These are phyloP conservation scores for Olyra latifolia DNA, from an alignment of 176 grass and related monocot species.

Conservation along the genomic window DNA sequence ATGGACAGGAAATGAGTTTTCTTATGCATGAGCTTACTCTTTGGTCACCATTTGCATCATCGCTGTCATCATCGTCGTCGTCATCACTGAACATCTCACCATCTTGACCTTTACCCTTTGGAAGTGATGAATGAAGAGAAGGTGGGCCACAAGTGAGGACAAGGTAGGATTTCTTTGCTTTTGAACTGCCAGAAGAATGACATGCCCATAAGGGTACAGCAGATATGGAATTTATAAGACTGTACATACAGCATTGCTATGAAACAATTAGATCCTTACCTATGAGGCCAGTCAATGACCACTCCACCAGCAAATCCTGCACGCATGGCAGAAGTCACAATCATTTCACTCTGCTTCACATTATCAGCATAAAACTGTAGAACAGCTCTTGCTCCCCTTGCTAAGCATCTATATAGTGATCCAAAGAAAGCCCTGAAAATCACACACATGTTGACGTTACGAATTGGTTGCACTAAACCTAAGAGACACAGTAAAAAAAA, in stretches of 20 bases:
- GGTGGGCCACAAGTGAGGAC: constrained; percentile 88
- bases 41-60: constrained; percentile 54
- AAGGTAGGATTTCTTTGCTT: constrained; percentile 95
- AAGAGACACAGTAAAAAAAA: not conserved
- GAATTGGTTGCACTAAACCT: not conserved
- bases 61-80: constrained; percentile 40
- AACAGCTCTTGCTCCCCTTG: constrained; percentile 92
- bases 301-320: constrained; percentile 96
- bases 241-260: not conserved
- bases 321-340: constrained; percentile 84
- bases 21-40: constrained; percentile 50
- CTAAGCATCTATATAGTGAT: constrained; percentile 91
- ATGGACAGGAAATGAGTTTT: not conserved
- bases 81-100: constrained; percentile 81
- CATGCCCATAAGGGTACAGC: constrained; percentile 7
- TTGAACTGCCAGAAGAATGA: constrained; percentile 62
- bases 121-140: constrained; percentile 65
- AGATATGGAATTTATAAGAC: not conserved
- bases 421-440: constrained; percentile 94
- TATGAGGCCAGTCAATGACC: constrained; percentile 93
- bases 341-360: constrained; percentile 97
- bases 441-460: not conserved
- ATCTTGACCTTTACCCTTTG: constrained; percentile 82
- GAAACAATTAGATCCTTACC: constrained; percentile 37
- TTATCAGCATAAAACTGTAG: constrained; percentile 96